Percentiles rank a stretch among this genome's conserved stretches.
Conservation (phyloP, 2,329 filamentous ascomycete species). For the Teratosphaeria gauchensis region DNA sequence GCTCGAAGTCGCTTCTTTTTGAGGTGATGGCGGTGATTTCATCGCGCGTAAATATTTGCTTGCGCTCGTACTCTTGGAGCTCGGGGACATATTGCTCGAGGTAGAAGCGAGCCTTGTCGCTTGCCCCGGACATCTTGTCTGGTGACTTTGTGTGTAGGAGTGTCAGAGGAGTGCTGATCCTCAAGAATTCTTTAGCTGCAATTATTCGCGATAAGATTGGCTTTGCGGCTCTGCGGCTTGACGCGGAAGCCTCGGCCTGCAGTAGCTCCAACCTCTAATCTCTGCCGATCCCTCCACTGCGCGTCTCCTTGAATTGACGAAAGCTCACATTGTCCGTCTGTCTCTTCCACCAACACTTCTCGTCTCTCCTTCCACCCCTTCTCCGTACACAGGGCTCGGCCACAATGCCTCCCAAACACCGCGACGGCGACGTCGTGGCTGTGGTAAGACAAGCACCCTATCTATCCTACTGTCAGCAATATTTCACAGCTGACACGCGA, state of each 20-base stretch:
- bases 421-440: constrained; percentile 53
- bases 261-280: background rate
- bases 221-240: constrained; percentile 4
- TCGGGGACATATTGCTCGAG: constrained; percentile 88
- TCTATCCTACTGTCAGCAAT: background rate
- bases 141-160: background rate
- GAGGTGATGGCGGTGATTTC: constrained; percentile 83
- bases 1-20: constrained; percentile 88
- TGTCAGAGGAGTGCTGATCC: background rate
- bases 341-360: background rate
- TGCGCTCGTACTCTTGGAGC: constrained; percentile 82
- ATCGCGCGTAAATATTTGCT: constrained; percentile 81
- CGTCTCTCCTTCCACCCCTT: background rate
- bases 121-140: constrained; percentile 62
- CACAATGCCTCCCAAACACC: constrained; percentile 50
- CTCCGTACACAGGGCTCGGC: background rate
- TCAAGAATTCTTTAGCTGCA: constrained; percentile 1
- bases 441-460: constrained; percentile 36
- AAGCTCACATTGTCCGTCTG: background rate
- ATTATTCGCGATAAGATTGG: background rate
- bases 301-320: background rate
- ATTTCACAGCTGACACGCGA: constrained; percentile 8
- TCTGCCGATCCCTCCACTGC: background rate
- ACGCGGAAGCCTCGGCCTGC: background rate
- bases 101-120: constrained; percentile 91